Evolutionary conservation across 441 rosid species (phyloP).

Genomic region (Populus hybrid): DNA sequence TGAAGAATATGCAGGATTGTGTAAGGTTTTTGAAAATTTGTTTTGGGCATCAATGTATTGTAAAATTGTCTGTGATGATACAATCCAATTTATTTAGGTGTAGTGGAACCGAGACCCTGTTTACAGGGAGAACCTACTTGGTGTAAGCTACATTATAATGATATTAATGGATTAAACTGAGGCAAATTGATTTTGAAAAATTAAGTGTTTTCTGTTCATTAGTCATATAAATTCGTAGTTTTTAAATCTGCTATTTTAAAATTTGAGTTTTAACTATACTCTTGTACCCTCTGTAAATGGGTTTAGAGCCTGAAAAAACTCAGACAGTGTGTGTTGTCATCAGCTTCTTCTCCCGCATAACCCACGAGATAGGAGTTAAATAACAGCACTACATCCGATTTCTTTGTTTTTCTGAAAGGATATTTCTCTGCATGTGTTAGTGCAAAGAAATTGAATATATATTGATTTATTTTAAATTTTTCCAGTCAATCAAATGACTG

Average conservation of each 20-base stretch:
- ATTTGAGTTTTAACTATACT: slow-evolving; percentile 45
- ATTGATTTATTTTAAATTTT: too few relatives aligned
- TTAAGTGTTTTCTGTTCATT: not conserved
- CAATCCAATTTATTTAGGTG: slow-evolving; percentile 45
- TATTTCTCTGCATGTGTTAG: too few relatives aligned
- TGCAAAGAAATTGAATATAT: too few relatives aligned
- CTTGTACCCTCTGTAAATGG: slow-evolving; percentile 4
- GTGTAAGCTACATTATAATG: slow-evolving; percentile 43
- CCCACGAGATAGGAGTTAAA: slow-evolving; percentile 15
- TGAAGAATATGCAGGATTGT: not conserved
- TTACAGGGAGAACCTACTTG: slow-evolving; percentile 70
- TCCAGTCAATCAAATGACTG: too few relatives aligned
- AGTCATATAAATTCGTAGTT: not conserved
- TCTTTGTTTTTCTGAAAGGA: too few relatives aligned
- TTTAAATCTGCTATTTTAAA: not conserved
- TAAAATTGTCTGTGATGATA: slow-evolving; percentile 27
- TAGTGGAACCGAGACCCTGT: slow-evolving; percentile 62
- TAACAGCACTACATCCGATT: slow-evolving; percentile 15
- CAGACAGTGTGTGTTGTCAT: slow-evolving; percentile 20
- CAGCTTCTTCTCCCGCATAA: slow-evolving; percentile 15
- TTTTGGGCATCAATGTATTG: too few relatives aligned
- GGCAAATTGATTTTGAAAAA: not conserved
- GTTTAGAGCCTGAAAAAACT: slow-evolving; percentile 25
- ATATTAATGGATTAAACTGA: slow-evolving; percentile 39
- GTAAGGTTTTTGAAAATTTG: not conserved